phyloP scores from a whole-genome alignment of 768 basidiomycete species.

The Tricholoma saponaceum region DNA sequence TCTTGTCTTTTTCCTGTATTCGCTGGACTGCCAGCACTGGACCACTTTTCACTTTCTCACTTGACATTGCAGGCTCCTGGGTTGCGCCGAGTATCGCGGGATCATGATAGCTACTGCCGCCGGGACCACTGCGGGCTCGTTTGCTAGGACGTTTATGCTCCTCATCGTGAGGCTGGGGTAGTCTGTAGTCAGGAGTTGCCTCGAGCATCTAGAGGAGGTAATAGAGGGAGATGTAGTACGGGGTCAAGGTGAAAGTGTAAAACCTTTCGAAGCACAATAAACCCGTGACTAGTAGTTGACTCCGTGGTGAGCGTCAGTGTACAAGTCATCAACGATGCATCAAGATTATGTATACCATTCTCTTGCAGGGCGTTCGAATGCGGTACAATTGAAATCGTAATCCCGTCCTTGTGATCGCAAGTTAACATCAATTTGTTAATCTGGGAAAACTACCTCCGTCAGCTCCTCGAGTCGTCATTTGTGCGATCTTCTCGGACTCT shows the following conservation, averaged over 20 bases:
- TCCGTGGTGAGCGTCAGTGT: not conserved
- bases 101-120: not conserved
- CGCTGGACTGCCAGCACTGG: conserved; percentile 10
- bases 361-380: not conserved
- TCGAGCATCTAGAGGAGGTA: conserved; percentile 17
- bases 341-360: no score
- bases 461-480: conserved; percentile 7
- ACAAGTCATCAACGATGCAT: not conserved
- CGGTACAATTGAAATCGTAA: not conserved
- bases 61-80: not conserved
- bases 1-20: conserved; percentile 36
- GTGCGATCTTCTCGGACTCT: conserved; percentile 13
- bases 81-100: conserved; percentile 2
- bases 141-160: conserved; percentile 1
- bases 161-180: not conserved
- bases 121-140: conserved; percentile 2
- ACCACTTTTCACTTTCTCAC: not conserved
- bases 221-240: not conserved
- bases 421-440: not conserved
- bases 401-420: not conserved
- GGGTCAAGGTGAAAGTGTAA: conserved; percentile 7
- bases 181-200: conserved; percentile 12
- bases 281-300: not conserved
- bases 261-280: conserved; percentile 1
- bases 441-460: conserved; percentile 2